A percentile compares a stretch with the other conserved stretches of the same genome.
phyloP scores from a whole-genome alignment of 805 yeast species.

The Metschnikowia anglica region DNA sequence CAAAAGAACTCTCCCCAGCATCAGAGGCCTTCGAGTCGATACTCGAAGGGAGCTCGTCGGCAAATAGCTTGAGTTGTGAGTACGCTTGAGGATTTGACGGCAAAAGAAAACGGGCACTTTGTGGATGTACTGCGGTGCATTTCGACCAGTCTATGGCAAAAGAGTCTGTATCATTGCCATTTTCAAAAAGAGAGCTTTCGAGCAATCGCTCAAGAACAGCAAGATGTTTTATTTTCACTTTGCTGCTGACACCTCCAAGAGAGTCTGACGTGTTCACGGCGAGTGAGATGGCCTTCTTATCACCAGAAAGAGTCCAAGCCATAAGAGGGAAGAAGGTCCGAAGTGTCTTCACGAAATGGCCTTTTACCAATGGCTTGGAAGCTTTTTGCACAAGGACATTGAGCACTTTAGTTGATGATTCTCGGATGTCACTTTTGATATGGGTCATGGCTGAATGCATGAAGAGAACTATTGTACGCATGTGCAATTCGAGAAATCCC shows the following conservation, averaged over 20 bases:
- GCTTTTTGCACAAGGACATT: constrained; percentile 56
- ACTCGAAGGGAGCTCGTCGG: constrained; percentile 32
- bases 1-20: constrained; percentile 26
- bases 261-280: constrained; percentile 36
- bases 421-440: constrained; percentile 70
- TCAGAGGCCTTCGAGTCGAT: constrained; percentile 14
- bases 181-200: constrained; percentile 39
- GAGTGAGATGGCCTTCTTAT: constrained; percentile 34
- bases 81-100: constrained; percentile 57
- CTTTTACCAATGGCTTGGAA: constrained; percentile 54
- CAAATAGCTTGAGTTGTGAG: constrained; percentile 59
- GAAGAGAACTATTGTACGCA: constrained; percentile 62
- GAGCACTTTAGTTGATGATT: constrained; percentile 70
- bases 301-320: constrained; percentile 63
- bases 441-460: constrained; percentile 93
- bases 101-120: constrained; percentile 54
- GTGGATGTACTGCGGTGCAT: constrained; percentile 40
- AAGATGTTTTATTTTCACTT: constrained; percentile 43
- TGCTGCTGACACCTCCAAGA: constrained; percentile 35
- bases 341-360: constrained; percentile 69
- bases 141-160: constrained; percentile 18
- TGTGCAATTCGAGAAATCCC: constrained; percentile 59
- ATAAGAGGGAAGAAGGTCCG: constrained; percentile 65
- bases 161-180: constrained; percentile 19
- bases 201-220: constrained; percentile 45